Conservation (phyloP, 2,329 filamentous ascomycete species). For the Arachnomyces sp. region DNA sequence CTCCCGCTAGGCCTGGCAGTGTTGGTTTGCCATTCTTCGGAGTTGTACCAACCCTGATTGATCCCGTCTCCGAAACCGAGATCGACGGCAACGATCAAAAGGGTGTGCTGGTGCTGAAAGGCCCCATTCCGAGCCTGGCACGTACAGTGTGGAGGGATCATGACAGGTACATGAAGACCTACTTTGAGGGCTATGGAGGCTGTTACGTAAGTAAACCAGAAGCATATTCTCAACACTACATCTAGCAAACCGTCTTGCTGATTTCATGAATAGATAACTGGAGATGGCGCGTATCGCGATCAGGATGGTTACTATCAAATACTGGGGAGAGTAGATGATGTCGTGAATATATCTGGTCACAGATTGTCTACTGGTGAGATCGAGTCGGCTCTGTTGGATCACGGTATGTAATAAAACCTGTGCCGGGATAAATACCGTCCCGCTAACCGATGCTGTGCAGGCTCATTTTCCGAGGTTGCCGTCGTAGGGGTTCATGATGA, state of each 20-base stretch:
- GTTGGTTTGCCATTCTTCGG: constrained; percentile 48
- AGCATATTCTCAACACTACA: background rate
- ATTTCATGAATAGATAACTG: constrained; percentile 19
- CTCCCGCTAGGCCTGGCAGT: no score
- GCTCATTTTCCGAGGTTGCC: constrained; percentile 73
- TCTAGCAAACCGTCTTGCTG: background rate
- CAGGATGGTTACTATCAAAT: constrained; percentile 97
- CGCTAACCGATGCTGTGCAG: no score
- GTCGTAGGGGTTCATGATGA: constrained; percentile 83
- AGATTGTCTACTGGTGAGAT: constrained; percentile 87
- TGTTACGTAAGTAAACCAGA: constrained; percentile 61
- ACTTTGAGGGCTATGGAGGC: constrained; percentile 82
- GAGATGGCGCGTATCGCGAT: constrained; percentile 76
- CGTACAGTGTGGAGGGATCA: constrained; percentile 87
- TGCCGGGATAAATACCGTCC: no score
- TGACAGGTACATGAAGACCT: constrained; percentile 90
- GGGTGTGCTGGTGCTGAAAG: constrained; percentile 82
- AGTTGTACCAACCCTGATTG: constrained; percentile 84
- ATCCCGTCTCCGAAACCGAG: constrained; percentile 80
- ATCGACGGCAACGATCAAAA: constrained; percentile 85
- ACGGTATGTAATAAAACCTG: constrained; percentile 37
- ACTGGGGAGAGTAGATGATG: constrained; percentile 83
- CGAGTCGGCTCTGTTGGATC: constrained; percentile 82
- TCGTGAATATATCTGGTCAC: constrained; percentile 87
- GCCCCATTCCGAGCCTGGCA: constrained; percentile 91